These are phyloP conservation scores for Russula lepida DNA, from an alignment of 768 basidiomycete genomes.

Conservation along the genomic window DNA sequence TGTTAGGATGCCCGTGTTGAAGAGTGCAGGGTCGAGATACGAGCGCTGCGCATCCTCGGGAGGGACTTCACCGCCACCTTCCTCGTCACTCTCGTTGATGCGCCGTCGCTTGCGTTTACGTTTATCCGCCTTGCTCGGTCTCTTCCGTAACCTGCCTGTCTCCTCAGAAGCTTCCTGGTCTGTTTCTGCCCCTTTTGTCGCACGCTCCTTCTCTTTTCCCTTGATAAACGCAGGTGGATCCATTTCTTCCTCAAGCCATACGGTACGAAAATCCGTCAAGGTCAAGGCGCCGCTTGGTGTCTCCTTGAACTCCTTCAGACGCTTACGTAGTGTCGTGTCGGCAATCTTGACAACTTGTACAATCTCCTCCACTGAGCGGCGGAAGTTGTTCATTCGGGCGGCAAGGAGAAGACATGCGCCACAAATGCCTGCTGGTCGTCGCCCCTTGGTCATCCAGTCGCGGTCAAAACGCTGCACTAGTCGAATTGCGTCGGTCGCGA, in stretches of 20 bases:
- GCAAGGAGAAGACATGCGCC: conserved; percentile 92
- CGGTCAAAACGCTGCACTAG: conserved; percentile 90
- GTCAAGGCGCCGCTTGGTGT: conserved; percentile 82
- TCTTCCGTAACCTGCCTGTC: conserved; percentile 25
- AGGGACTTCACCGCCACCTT: conserved; percentile 26
- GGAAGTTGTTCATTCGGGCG: conserved; percentile 97
- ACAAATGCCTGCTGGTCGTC: conserved; percentile 94
- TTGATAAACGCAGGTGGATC: conserved; percentile 86
- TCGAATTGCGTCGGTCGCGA: conserved; percentile 88
- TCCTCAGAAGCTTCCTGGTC: conserved; percentile 25
- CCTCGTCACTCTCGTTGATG: conserved; percentile 33
- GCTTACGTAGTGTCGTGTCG: conserved; percentile 88
- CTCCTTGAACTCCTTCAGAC: conserved; percentile 89
- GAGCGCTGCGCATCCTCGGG: conserved; percentile 22
- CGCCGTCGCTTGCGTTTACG: conserved; percentile 31
- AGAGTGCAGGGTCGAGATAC: conserved; percentile 46
- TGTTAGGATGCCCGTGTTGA: conserved; percentile 60
- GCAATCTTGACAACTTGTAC: conserved; percentile 99
- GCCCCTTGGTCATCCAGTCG: conserved; percentile 96
- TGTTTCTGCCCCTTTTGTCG: conserved; percentile 36
- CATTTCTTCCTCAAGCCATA: conserved; percentile 88
- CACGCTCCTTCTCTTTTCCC: conserved; percentile 63
- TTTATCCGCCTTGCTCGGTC: conserved; percentile 29
- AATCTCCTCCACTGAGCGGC: conserved; percentile 87
- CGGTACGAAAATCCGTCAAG: conserved; percentile 79